Percentiles rank a stretch among this genome's conserved stretches.
These are phyloP conservation scores for Alternaria gaisen DNA, from an alignment of 2,329 filamentous ascomycete genomes.

Conservation along the genomic window DNA sequence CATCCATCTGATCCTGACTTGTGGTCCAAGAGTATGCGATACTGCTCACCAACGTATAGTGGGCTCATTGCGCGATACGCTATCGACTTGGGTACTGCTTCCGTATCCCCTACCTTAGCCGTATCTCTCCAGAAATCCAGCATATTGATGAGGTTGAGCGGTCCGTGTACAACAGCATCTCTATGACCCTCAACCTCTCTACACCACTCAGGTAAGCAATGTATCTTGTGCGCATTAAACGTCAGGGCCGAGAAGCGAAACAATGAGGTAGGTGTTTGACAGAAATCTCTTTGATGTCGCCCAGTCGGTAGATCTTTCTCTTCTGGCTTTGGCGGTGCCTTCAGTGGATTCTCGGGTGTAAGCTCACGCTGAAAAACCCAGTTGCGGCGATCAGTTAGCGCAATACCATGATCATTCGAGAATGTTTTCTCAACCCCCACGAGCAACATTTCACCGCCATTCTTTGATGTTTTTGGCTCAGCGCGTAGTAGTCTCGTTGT, in stretches of 20 bases:
- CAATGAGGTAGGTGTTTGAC: conserved; percentile 74
- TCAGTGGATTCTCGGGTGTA: conserved; percentile 50
- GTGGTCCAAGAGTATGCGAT: conserved; percentile 38
- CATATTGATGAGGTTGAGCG: conserved; percentile 70
- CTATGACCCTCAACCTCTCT: conserved; percentile 76
- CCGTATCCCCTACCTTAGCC: conserved; percentile 18
- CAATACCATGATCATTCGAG: conserved; percentile 42
- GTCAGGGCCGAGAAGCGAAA: conserved; percentile 93
- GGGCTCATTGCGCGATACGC: conserved; percentile 45
- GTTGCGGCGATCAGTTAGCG: conserved; percentile 48
- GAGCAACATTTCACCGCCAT: conserved; percentile 64
- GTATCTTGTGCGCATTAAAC: conserved; percentile 92
- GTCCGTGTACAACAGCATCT: conserved; percentile 84
- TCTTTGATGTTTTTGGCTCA: conserved; percentile 60
- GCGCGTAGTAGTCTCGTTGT: conserved; percentile 57
- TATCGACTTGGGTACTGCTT: conserved; percentile 38
- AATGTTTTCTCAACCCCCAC: conserved; percentile 67
- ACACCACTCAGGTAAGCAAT: conserved; percentile 79
- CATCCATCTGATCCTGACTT: conserved; percentile 13
- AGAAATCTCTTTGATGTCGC: conserved; percentile 60
- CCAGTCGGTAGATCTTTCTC: conserved; percentile 31
- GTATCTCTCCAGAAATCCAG: conserved; percentile 47
- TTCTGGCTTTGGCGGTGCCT: conserved; percentile 25
- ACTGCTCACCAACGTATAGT: conserved; percentile 43
- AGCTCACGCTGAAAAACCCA: conserved; percentile 57